Percentiles rank a stretch among this genome's conserved stretches.
Conservation (phyloP, 2,329 filamentous ascomycete species). For the Penicillium sp. region DNA sequence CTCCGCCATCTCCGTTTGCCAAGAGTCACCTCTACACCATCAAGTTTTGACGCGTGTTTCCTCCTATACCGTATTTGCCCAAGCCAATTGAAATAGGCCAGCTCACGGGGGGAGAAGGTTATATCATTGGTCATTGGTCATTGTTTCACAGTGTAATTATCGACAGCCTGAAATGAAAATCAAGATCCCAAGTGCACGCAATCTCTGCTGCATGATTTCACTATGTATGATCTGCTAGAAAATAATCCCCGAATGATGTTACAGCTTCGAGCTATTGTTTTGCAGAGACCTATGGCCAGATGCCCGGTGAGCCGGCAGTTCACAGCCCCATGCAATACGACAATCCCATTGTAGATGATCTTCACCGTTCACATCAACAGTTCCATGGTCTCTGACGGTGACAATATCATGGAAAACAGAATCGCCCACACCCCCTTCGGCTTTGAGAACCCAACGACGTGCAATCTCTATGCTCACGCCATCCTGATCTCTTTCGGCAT, state of each 20-base stretch:
- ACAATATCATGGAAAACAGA: constrained; percentile 25
- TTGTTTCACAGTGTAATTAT: no score
- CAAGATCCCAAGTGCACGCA: background rate
- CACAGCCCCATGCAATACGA: constrained; percentile 21
- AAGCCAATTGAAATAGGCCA: no score
- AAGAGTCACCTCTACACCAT: no score
- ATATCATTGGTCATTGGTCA: no score
- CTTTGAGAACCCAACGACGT: constrained; percentile 35
- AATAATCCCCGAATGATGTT: background rate
- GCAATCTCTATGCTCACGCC: constrained; percentile 35
- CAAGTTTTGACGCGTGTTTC: no score
- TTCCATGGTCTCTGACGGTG: background rate
- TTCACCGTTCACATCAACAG: constrained; percentile 3
- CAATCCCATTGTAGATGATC: constrained; percentile 23
- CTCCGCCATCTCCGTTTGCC: no score
- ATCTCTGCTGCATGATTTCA: background rate
- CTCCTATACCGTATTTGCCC: background rate
- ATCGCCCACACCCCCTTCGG: constrained; percentile 32
- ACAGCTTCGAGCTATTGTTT: constrained; percentile 14
- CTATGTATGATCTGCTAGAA: background rate
- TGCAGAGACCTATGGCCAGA: constrained; percentile 24
- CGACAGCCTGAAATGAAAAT: background rate
- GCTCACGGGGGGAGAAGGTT: no score
- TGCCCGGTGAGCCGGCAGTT: constrained; percentile 18
- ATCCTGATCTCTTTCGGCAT: constrained; percentile 37